Conservation (phyloP, 306 rosid species). For the Prunus campanulata region DNA sequence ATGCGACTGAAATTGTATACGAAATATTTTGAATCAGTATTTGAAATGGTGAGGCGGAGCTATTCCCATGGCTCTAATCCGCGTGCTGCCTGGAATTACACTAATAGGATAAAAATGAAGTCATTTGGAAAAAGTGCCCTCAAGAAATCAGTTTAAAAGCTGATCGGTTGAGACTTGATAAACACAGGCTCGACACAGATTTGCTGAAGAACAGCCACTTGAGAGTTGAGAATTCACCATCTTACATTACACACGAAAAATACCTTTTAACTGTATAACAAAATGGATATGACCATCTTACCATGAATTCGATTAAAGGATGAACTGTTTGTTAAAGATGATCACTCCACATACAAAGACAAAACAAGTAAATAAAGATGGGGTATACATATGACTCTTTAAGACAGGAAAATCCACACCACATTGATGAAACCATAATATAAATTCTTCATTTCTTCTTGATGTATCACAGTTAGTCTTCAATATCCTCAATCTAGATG, state of each 20-base stretch:
- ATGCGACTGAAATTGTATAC: too few relatives aligned
- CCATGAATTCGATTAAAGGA: neutral
- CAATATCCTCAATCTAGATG: conserved; percentile 61
- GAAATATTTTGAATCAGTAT: too few relatives aligned
- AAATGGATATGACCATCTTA: neutral
- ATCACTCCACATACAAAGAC: neutral
- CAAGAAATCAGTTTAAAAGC: too few relatives aligned
- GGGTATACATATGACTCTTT: neutral
- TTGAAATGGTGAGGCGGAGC: too few relatives aligned
- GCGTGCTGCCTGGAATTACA: too few relatives aligned
- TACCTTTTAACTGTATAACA: neutral
- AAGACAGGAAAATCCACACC: neutral
- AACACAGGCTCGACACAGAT: too few relatives aligned
- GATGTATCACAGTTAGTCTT: conserved; percentile 11
- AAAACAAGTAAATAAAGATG: neutral
- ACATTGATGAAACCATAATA: neutral
- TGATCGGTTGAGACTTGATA: too few relatives aligned
- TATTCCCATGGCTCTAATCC: too few relatives aligned
- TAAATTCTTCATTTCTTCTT: neutral
- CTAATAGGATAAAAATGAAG: too few relatives aligned
- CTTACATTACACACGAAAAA: neutral
- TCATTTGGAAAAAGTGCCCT: too few relatives aligned
- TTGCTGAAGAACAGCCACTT: neutral
- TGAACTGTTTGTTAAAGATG: neutral
- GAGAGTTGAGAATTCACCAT: neutral